Evolutionary conservation across 257 asterid species (phyloP).

Genomic region (Forsythia viridissima): DNA sequence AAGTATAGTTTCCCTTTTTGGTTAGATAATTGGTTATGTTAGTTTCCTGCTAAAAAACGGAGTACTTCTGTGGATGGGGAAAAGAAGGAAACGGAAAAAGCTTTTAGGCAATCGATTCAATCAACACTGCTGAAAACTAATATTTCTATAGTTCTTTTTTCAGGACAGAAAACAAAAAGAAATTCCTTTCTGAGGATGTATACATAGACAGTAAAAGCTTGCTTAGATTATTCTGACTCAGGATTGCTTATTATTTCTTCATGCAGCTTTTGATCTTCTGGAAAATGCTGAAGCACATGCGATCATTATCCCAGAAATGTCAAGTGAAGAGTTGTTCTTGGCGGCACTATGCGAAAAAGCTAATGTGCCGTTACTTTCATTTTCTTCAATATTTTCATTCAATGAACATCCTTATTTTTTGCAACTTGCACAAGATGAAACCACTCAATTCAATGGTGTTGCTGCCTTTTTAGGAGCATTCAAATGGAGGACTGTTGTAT

Average conservation of each 20-base stretch:
- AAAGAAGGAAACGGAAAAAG: no score
- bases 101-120: no score
- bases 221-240: background rate
- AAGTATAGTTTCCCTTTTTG: no score
- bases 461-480: constrained; percentile 27
- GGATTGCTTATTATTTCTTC: constrained; percentile 6
- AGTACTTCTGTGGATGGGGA: no score
- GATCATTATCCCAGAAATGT: constrained; percentile 32
- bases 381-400: constrained; percentile 26
- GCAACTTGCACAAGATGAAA: constrained; percentile 39
- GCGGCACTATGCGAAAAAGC: constrained; percentile 29
- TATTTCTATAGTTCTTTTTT: no score
- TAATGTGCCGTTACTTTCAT: constrained; percentile 37
- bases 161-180: no score
- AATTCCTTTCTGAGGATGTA: no score
- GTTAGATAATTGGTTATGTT: no score
- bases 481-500: constrained; percentile 38
- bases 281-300: constrained; percentile 36
- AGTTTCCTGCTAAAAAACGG: no score
- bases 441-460: constrained; percentile 36
- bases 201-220: no score
- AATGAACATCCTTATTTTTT: constrained; percentile 30
- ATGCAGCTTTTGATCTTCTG: constrained; percentile 44
- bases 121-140: no score
- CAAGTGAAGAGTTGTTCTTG: constrained; percentile 29